Percentiles rank a stretch among this genome's conserved stretches.
These are phyloP conservation scores for Pythium aristosporum DNA, from an alignment of 352 stramenopile species.

Conservation along the genomic window DNA sequence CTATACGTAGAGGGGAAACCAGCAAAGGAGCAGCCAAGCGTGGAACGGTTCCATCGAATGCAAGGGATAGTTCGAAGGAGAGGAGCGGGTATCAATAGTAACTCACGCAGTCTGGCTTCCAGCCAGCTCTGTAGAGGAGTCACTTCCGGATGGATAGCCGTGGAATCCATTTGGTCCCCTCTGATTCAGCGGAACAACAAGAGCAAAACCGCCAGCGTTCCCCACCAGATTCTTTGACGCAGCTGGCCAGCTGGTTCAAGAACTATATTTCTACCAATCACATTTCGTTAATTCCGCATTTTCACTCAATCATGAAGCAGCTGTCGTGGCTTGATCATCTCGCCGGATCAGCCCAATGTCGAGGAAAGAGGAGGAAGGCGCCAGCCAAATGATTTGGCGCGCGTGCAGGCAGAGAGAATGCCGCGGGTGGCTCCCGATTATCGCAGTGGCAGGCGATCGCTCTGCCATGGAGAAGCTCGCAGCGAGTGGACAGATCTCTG, in stretches of 20 bases:
- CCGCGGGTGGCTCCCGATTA: no score
- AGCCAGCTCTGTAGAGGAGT: constrained; percentile 17
- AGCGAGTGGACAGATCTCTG: no score
- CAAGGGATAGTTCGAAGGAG: background rate
- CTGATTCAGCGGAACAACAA: constrained; percentile 1
- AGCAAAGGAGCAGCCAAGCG: background rate
- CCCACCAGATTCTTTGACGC: constrained; percentile 20
- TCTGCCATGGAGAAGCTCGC: no score
- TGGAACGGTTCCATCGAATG: constrained; percentile 4
- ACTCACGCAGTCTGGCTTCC: background rate
- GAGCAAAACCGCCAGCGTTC: background rate
- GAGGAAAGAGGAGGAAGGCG: no score
- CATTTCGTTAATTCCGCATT: background rate
- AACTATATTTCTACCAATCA: constrained; percentile 12
- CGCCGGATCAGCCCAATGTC: background rate
- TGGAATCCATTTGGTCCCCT: constrained; percentile 1
- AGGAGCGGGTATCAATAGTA: constrained; percentile 2
- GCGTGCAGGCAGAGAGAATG: no score
- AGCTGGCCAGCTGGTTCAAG: constrained; percentile 21
- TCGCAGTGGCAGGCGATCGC: no score
- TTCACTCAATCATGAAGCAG: constrained; percentile 9
- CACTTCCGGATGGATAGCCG: background rate
- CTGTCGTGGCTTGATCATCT: background rate
- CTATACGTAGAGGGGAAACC: background rate
- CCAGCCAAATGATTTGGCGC: no score